These are phyloP conservation scores for Teunomyces cretensis DNA, from an alignment of 805 yeast species.

Conservation along the genomic window DNA sequence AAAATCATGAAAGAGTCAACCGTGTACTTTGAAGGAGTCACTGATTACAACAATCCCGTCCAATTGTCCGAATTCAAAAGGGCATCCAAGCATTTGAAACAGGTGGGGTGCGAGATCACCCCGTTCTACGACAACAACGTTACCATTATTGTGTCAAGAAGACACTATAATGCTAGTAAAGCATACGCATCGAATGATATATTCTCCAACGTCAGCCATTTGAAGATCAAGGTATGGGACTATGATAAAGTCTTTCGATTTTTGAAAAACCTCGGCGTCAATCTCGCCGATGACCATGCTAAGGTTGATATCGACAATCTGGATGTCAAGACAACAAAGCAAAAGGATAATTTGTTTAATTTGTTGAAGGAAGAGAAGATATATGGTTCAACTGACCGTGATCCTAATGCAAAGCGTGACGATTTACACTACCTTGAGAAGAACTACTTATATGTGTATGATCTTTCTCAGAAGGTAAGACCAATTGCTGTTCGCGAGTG, in stretches of 20 bases:
- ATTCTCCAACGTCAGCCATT: slow-evolving; percentile 58
- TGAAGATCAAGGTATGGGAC: slow-evolving; percentile 80
- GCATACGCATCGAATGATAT: slow-evolving; percentile 58
- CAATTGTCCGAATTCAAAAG: slow-evolving; percentile 40
- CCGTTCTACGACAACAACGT: slow-evolving; percentile 52
- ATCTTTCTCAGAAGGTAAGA: slow-evolving; percentile 69
- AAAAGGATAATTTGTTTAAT: slow-evolving; percentile 33
- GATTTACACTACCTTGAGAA: slow-evolving; percentile 81
- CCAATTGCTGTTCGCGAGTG: slow-evolving; percentile 87
- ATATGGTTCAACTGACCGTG: slow-evolving; percentile 85
- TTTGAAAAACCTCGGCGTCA: slow-evolving; percentile 56
- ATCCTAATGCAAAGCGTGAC: slow-evolving; percentile 79
- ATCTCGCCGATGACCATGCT: slow-evolving; percentile 5
- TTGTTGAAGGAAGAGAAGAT: slow-evolving; percentile 81
- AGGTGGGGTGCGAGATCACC: slow-evolving; percentile 48
- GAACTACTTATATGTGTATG: slow-evolving; percentile 73
- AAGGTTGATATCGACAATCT: background rate
- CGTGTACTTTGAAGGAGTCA: slow-evolving; percentile 61
- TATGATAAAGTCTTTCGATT: slow-evolving; percentile 83
- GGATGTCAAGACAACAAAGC: slow-evolving; percentile 6
- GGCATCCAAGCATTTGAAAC: slow-evolving; percentile 44
- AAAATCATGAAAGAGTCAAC: slow-evolving; percentile 57
- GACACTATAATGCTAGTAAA: slow-evolving; percentile 43
- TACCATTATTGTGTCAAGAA: slow-evolving; percentile 76
- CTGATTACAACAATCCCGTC: slow-evolving; percentile 31